A percentile compares a stretch with the other conserved stretches of the same genome.
These are phyloP conservation scores for Croton setiger DNA, from an alignment of 441 rosid species.

Conservation along the genomic window DNA sequence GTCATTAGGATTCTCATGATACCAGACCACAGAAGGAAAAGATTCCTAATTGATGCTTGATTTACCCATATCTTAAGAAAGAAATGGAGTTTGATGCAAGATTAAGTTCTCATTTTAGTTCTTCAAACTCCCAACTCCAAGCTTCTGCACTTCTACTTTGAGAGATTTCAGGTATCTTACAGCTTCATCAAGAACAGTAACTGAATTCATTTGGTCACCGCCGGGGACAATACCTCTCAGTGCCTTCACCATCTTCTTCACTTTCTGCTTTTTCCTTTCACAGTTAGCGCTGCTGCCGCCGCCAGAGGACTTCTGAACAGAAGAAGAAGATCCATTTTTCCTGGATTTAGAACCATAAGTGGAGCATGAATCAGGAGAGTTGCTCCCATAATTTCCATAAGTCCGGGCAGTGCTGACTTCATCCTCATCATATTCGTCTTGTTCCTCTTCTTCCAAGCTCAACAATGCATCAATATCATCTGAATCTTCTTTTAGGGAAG, in stretches of 20 bases:
- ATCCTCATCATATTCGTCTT: conserved; percentile 57
- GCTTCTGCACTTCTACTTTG: conserved; percentile 72
- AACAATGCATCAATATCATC: conserved; percentile 83
- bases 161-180: conserved; percentile 82
- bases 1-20: conserved; percentile 19
- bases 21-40: conserved; percentile 23
- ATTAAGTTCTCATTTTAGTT: conserved; percentile 29
- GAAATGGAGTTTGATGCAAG: background rate
- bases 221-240: conserved; percentile 78
- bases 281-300: conserved; percentile 36
- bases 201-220: conserved; percentile 71
- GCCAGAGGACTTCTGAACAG: conserved; percentile 32
- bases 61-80: background rate
- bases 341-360: conserved; percentile 37
- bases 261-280: conserved; percentile 54
- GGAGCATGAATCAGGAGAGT: conserved; percentile 57
- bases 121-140: conserved; percentile 49
- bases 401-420: conserved; percentile 76
- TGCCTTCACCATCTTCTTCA: conserved; percentile 82
- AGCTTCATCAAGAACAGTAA: conserved; percentile 72
- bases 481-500: conserved; percentile 64
- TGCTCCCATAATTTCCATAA: conserved; percentile 41
- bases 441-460: conserved; percentile 61
- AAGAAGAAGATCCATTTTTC: conserved; percentile 37
- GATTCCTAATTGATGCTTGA: conserved; percentile 11